Conservation (phyloP, 83 land plant species). For the Picea abies region DNA sequence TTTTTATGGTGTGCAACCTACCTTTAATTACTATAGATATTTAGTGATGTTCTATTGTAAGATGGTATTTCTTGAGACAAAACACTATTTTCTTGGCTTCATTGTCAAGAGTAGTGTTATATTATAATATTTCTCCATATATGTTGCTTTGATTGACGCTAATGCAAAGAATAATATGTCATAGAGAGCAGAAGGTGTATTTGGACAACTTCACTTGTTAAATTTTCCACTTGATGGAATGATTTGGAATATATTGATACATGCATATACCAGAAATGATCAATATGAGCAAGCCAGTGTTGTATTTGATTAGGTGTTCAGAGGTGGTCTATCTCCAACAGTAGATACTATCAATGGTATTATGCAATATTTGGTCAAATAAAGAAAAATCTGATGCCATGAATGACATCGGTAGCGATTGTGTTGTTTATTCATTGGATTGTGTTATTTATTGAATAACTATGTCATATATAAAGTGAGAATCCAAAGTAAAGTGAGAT, state of each 20-base stretch:
- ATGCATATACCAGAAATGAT: slow-evolving; percentile 76
- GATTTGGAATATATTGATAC: slow-evolving; percentile 74
- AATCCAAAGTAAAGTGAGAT: too few species aligned
- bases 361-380: slow-evolving; percentile 58
- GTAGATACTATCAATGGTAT: slow-evolving; percentile 65
- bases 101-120: slow-evolving; percentile 28
- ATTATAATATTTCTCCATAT: slow-evolving; percentile 24
- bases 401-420: too few species aligned
- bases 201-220: slow-evolving; percentile 41
- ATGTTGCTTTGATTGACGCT: slow-evolving; percentile 48
- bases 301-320: slow-evolving; percentile 63
- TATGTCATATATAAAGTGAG: too few species aligned
- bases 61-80: slow-evolving; percentile 57
- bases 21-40: slow-evolving; percentile 25
- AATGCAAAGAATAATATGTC: slow-evolving; percentile 67
- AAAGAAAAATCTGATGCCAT: too few species aligned
- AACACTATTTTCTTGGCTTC: slow-evolving; percentile 26
- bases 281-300: slow-evolving; percentile 72
- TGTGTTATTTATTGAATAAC: too few species aligned
- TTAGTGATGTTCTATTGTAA: slow-evolving; percentile 49
- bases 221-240: slow-evolving; percentile 33
- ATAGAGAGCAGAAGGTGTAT: slow-evolving; percentile 72
- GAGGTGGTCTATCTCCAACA: slow-evolving; percentile 63
- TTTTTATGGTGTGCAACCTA: slow-evolving; percentile 44
- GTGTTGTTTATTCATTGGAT: too few species aligned